Percentiles rank a stretch among this genome's conserved stretches.
Conservation (phyloP, 208 protist genomes). For the Wallacemonas rigidus region DNA sequence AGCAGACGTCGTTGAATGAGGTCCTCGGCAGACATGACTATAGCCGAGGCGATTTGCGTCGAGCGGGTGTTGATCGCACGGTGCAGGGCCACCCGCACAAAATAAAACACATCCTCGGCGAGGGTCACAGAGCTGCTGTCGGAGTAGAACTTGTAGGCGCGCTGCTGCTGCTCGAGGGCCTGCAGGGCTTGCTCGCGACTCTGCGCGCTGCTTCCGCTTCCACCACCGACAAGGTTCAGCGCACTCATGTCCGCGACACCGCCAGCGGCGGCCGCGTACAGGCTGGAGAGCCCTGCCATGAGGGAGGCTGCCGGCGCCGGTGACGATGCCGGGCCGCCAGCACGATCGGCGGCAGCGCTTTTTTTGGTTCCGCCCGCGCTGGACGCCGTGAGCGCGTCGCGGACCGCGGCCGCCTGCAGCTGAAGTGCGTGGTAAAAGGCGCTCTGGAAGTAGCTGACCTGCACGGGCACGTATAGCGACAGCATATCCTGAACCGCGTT, state of each 20-base stretch:
- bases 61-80: constrained; percentile 81
- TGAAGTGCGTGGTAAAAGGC: constrained; percentile 76
- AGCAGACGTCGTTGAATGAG: constrained; percentile 59
- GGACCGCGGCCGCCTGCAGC: constrained; percentile 60
- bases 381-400: constrained; percentile 11
- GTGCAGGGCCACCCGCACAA: constrained; percentile 79
- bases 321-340: not conserved
- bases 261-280: constrained; percentile 57
- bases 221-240: constrained; percentile 15
- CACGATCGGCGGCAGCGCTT: not conserved
- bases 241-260: constrained; percentile 28
- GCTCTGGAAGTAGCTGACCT: constrained; percentile 70
- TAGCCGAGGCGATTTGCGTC: constrained; percentile 79
- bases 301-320: constrained; percentile 38
- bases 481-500: constrained; percentile 79
- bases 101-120: constrained; percentile 84
- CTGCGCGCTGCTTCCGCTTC: constrained; percentile 9
- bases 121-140: constrained; percentile 54
- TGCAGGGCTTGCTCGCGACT: not conserved
- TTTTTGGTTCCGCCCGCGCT: not conserved
- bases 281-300: constrained; percentile 61
- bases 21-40: constrained; percentile 65
- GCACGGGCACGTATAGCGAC: constrained; percentile 74
- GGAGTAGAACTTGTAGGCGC: constrained; percentile 35
- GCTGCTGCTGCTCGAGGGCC: constrained; percentile 15